Conservation (phyloP, 106 monocot species). For the Amphibolis antarctica region DNA sequence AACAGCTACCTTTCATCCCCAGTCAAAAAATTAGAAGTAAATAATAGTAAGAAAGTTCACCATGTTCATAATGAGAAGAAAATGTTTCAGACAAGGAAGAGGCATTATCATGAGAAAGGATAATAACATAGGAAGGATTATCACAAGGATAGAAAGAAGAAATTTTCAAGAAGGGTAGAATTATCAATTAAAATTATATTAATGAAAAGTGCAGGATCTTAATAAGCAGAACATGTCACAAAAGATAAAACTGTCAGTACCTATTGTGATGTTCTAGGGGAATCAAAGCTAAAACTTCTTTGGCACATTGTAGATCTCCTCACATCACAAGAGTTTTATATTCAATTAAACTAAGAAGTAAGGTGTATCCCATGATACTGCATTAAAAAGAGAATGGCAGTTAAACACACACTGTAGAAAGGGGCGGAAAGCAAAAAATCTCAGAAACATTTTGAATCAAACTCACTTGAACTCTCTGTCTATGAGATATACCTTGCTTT, state of each 20-base stretch:
- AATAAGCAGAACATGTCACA: no score
- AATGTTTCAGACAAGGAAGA: no score
- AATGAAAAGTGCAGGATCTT: no score
- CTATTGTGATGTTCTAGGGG: constrained; percentile 76
- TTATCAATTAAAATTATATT: no score
- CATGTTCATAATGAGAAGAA: no score
- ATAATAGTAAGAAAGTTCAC: no score
- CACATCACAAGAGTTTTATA: constrained; percentile 91
- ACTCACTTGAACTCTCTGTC: constrained; percentile 95
- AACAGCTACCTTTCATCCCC: no score
- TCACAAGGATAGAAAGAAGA: no score
- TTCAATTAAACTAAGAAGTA: constrained; percentile 83
- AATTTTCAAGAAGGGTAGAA: no score
- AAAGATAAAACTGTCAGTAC: constrained; percentile 11
- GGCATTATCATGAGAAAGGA: no score
- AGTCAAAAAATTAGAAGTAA: no score
- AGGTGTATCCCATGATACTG: constrained; percentile 79
- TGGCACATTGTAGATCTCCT: constrained; percentile 76
- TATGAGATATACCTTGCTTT: constrained; percentile 83
- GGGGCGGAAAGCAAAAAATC: neutral
- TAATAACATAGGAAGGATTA: no score
- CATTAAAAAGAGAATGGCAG: constrained; percentile 9
- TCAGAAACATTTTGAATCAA: neutral
- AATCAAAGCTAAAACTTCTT: constrained; percentile 56
- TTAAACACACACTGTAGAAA: neutral